Base-by-base conservation (phyloP, 345 rosid species). In the Reutealis trisperma region DNA sequence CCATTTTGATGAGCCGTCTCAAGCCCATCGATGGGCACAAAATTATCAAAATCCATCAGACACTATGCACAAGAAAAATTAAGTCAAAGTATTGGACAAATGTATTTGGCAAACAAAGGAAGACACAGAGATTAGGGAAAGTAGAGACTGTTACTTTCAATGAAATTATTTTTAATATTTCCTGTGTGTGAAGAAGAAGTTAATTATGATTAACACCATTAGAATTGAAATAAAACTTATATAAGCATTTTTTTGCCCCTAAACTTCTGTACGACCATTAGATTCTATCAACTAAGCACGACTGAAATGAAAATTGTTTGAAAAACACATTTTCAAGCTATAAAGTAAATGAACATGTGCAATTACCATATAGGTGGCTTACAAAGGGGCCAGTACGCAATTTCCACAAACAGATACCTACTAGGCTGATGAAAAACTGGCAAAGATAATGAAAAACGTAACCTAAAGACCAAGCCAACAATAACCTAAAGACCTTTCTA, bases 1-100 rank as follows among this genome's bases (percentile, higher is more conserved):
- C 94, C 94, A 85, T 93, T 93, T 82, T 79, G 84, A 71, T 67
- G 83, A 85, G 75, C 80, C 63, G 72, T 75, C 72, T 88, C 91
- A 79, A 78, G 72, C 80, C 87, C 93, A 79, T 78, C 87, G 54
- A 49, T 57, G 25, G 82, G 84, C 55, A 76, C 54, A 32, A 74
- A 30, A 67, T 63, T 75, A 70, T 86, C 89, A 19, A 87, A 73
- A 54, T 93, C 96, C 97, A 95, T 95, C 72, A 42, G 64, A 75
- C 80, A 73, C 82, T 73, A 57, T 5, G 24, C 70, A 13, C 14
- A 45, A 65, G 12, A 42, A 44, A 24, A 61, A 49, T 27, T 9
- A 70, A 49, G 21, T 19, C 5, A 58, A 74, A 64, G 19, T 34
- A n/a, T 19, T 19, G 57, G 6, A 49, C 51, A 74, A n/a, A 24